Base-by-base conservation (phyloP, 2,329 filamentous ascomycete species). In the Aspergillus chevalieri region DNA sequence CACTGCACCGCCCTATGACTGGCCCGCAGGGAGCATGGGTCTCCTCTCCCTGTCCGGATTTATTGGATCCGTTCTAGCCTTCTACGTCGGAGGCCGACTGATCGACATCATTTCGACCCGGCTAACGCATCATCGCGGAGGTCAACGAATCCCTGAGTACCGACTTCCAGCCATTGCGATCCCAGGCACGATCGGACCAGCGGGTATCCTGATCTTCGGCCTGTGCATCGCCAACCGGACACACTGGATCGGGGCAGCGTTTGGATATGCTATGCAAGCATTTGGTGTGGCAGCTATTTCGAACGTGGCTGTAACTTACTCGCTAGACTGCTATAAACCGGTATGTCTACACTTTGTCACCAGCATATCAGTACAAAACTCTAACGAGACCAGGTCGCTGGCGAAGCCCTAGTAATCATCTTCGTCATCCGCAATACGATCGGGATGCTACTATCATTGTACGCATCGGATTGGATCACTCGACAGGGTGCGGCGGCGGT, bases 391-490 rank as follows among this genome's bases (percentile, higher is more conserved):
- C 8, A 61, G 59, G 49, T 63, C 1, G 57, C 60, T 1, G 59
- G 59, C 21, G 59, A 63, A 46, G 57, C 60, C 1, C 24, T 63
- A 9, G 60, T 63, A 12, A 61, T 61, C 9, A 61, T 63, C 33
- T 63, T 63, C 15, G 56, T 62, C 28, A 58, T 63, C 30, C 57
- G 59, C 8, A 63, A 63, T 42, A 62, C 59, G 0, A 63, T 63
- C 24, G 58, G 55, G 3, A 60, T 62, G 59, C 52, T 61, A 14
- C 47, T 63, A 5, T 60, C 61, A 15, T 47, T 62, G 1, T 63
- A 62, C 41, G 57, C 56, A 1, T 48, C 56, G 3, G 54, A 62
- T 36, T 63, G 61, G 59, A 62, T 63, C 14, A 34, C 44, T 8
- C 47, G 47, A 26, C 61, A 63, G 36, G 57, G 58, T 0, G 39